A percentile compares a stretch with the other conserved stretches of the same genome.
Evolutionary conservation across 257 asterid species (phyloP).

Genomic region (Rauvolfia tetraphylla): DNA sequence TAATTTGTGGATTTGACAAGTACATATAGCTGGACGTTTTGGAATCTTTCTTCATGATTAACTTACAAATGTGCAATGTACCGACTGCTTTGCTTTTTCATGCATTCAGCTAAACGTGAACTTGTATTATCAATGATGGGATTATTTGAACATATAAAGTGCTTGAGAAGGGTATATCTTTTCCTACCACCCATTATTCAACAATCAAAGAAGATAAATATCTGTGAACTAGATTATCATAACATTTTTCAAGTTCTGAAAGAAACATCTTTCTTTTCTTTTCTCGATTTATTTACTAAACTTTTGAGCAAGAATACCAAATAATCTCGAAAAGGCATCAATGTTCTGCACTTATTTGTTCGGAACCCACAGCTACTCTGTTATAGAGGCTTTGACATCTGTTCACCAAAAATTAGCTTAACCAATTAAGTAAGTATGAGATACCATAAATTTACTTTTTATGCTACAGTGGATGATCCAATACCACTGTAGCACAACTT

Average conservation of each 20-base stretch:
- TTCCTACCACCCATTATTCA: neutral
- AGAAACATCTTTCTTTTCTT: neutral
- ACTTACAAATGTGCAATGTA: neutral
- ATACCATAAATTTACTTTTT: neutral
- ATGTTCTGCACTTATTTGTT: too few species aligned
- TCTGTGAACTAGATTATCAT: neutral
- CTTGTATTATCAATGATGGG: neutral
- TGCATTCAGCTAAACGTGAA: neutral
- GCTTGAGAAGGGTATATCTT: too few species aligned
- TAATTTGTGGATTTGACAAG: neutral
- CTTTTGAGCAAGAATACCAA: neutral
- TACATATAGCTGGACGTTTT: neutral
- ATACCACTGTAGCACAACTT: neutral
- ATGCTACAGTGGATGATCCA: constrained; percentile 5
- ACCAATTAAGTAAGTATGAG: neutral
- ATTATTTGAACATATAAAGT: neutral
- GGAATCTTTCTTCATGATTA: constrained; percentile 8
- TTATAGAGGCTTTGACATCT: neutral
- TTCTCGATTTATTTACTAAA: neutral
- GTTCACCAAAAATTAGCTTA: neutral
- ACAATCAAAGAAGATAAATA: neutral
- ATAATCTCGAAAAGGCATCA: neutral
- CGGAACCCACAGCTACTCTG: too few species aligned
- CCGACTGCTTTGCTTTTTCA: constrained; percentile 1
- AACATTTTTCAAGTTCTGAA: neutral